Percentiles rank a stretch among this genome's conserved stretches.
These are phyloP conservation scores for Thalia dealbata DNA, from an alignment of 176 grass and related monocot genomes.

Conservation along the genomic window DNA sequence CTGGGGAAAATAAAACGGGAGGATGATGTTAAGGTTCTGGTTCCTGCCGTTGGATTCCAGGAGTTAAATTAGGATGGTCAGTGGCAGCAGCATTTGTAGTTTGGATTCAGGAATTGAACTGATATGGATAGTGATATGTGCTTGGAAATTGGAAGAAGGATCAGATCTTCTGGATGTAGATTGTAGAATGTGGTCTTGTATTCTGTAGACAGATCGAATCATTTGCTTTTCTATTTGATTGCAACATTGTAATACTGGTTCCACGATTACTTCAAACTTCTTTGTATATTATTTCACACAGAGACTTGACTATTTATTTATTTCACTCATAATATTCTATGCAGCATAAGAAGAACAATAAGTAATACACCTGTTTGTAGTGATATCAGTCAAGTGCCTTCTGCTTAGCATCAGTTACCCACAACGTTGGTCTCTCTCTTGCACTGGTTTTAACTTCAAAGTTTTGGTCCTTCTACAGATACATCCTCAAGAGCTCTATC, in stretches of 20 bases:
- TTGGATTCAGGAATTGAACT: background rate
- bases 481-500: too few species aligned
- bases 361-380: too few species aligned
- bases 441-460: too few species aligned
- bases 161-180: background rate
- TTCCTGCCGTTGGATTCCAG: background rate
- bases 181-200: background rate
- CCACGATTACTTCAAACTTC: background rate
- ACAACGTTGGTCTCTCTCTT: too few species aligned
- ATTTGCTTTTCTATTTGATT: too few species aligned
- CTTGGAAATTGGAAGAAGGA: background rate
- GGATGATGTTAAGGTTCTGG: conserved; percentile 12
- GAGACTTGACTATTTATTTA: too few species aligned
- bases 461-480: too few species aligned
- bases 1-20: background rate
- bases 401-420: too few species aligned
- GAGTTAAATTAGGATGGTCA: background rate
- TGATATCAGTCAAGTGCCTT: too few species aligned
- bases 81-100: background rate
- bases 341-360: too few species aligned
- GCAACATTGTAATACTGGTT: background rate
- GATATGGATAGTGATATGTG: background rate
- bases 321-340: too few species aligned
- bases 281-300: background rate
- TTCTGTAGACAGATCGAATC: too few species aligned